Base-by-base conservation (phyloP, 371 early-diverging fungal species). In the Saksenaea oblongispora region DNA sequence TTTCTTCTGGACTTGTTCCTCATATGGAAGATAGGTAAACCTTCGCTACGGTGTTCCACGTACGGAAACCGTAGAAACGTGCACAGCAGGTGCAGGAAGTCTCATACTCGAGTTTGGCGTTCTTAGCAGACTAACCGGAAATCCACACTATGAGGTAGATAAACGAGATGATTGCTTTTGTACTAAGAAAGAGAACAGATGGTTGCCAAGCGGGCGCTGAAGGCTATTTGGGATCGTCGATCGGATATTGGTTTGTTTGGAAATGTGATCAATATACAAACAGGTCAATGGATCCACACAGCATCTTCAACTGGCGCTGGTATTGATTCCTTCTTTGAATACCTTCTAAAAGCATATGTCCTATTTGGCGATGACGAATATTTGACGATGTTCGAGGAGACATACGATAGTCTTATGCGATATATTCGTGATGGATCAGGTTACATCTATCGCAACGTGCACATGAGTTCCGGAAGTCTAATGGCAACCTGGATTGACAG, bases 101-200 rank as follows among this genome's bases (percentile, higher is more conserved):
- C 76, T 98, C 44, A 47, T 97, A n/a, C 69, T 98, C n/a, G 98
- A 98, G 67, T 97, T 98, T 83, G 98, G 96, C 17, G 84, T 89
- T 0, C 73, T 98, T 22, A 93, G 93, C 61, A 82, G 97, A n/a
- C 76, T 97, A 31, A 93, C 93, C 0, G 89, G 90, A 5, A 82
- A 93, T 62, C 73, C 84, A 1, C 69, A 70, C 17, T 97, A 91
- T 71, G 96, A 97, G 79, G 84, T 81, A 81, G 9, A 37, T 22
- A 22, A 47, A 47, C 0, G 0, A 2, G 22, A 10, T 22, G 5
- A 47, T 18, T 47, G 51, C 7, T 31, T 7, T 31, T 31, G 31
- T 31, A 31, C 13, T 17, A 34, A 58, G 28, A 37, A 34, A 62
- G 2, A 14, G 31, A 14, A 15, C 69, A 89, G 87, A 63, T 80